These are phyloP conservation scores for Pseudoperonospora humuli DNA, from an alignment of 352 stramenopile species.

Conservation along the genomic window DNA sequence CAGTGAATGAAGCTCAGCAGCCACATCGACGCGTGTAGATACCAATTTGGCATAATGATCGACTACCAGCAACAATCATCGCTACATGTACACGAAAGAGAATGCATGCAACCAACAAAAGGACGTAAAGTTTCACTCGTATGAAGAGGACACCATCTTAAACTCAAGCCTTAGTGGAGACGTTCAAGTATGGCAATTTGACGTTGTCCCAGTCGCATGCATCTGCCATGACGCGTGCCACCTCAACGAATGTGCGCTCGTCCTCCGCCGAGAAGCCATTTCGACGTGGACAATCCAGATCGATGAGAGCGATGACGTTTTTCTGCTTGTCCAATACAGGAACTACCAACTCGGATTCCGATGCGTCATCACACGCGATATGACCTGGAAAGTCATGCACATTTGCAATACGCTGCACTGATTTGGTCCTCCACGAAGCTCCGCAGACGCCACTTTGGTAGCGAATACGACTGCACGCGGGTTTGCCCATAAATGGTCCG, in stretches of 20 bases:
- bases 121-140: too few relatives aligned
- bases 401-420: conserved; percentile 61
- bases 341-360: conserved; percentile 75
- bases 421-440: conserved; percentile 51
- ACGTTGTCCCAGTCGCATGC: conserved; percentile 65
- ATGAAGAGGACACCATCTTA: too few relatives aligned
- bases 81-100: too few relatives aligned
- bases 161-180: too few relatives aligned
- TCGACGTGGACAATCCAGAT: conserved; percentile 67
- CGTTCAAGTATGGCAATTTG: conserved; percentile 43
- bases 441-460: conserved; percentile 70
- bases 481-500: conserved; percentile 76
- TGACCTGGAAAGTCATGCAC: conserved; percentile 73
- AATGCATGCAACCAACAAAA: conserved; percentile 50
- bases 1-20: too few relatives aligned
- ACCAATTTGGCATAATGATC: too few relatives aligned
- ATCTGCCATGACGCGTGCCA: conserved; percentile 46
- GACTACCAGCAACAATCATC: too few relatives aligned
- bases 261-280: conserved; percentile 67
- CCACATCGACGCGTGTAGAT: too few relatives aligned
- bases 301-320: conserved; percentile 66
- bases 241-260: conserved; percentile 54
- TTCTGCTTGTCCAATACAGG: conserved; percentile 54
- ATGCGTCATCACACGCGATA: conserved; percentile 77
- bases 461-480: conserved; percentile 72